These are phyloP conservation scores for Chondrostereum purpureum DNA, from an alignment of 1,284 basidiomycete species.

Conservation along the genomic window DNA sequence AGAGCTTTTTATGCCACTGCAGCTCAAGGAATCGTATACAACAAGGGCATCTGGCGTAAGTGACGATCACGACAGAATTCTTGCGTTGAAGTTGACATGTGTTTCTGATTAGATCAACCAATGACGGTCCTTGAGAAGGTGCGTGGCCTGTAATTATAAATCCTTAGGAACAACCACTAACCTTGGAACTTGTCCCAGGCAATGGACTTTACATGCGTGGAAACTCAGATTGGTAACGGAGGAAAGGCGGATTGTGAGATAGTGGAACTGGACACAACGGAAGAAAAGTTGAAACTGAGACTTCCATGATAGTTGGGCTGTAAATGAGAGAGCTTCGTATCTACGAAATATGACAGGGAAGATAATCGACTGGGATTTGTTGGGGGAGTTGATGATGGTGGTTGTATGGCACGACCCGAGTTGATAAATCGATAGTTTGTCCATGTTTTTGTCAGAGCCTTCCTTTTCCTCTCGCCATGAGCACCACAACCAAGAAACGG, in stretches of 20 bases:
- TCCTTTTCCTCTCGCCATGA: constrained; percentile 9
- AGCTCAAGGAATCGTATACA: constrained; percentile 81
- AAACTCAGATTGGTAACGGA: constrained; percentile 79
- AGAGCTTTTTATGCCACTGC: constrained; percentile 76
- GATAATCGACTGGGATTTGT: neutral
- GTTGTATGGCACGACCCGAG: constrained; percentile 1
- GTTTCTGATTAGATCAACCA: constrained; percentile 60
- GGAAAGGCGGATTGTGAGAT: constrained; percentile 73
- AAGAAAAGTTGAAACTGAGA: constrained; percentile 30
- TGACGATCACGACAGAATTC: constrained; percentile 16
- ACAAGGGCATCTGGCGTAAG: constrained; percentile 83
- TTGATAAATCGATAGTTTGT: constrained; percentile 3
- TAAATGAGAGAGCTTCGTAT: neutral
- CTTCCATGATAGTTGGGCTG: constrained; percentile 11
- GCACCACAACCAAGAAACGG: constrained; percentile 50
- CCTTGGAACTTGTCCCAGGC: constrained; percentile 44
- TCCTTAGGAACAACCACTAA: too few relatives aligned
- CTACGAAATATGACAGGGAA: neutral
- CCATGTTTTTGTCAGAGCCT: neutral
- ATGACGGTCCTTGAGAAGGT: constrained; percentile 76
- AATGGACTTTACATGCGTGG: constrained; percentile 77
- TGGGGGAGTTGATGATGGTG: neutral
- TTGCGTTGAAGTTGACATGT: constrained; percentile 10
- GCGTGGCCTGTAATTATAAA: too few relatives aligned
- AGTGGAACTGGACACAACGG: constrained; percentile 40